Conservation (phyloP, 139 green algal species). For the Haematococcus sp. region DNA sequence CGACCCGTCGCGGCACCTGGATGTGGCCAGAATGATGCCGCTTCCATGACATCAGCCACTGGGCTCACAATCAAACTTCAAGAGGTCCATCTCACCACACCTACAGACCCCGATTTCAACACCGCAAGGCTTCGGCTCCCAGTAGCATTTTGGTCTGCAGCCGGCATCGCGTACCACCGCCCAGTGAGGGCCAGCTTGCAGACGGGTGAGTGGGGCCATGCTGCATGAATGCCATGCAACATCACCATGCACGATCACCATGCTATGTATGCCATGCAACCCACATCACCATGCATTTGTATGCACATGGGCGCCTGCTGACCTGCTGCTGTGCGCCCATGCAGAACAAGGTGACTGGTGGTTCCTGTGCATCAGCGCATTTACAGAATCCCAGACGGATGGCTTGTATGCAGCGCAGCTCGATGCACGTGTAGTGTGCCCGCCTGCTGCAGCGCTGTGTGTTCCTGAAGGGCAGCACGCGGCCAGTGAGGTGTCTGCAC, state of each 20-base stretch:
- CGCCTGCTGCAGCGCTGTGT: not conserved
- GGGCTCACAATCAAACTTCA: too few species aligned
- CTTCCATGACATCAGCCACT: too few species aligned
- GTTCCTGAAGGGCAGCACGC: too few species aligned
- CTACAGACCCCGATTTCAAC: conserved; percentile 15
- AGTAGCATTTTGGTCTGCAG: not conserved
- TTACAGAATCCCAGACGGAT: not conserved
- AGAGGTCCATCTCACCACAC: not conserved
- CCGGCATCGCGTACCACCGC: conserved; percentile 17
- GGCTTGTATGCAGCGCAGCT: not conserved
- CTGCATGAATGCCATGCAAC: not conserved
- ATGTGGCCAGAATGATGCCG: too few species aligned
- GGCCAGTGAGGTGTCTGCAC: too few species aligned
- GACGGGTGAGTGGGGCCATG: conserved; percentile 2
- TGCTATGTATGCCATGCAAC: too few species aligned
- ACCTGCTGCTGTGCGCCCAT: not conserved
- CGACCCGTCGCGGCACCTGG: too few species aligned
- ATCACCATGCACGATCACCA: too few species aligned
- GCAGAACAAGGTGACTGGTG: not conserved
- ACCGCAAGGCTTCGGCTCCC: conserved; percentile 24
- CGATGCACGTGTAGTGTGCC: not conserved
- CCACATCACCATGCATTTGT: too few species aligned
- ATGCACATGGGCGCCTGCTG: too few species aligned
- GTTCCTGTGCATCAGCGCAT: not conserved
- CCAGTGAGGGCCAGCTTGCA: conserved; percentile 14